Conservation (phyloP, 169 alveolate species). For the Plasmodium gonderi region DNA sequence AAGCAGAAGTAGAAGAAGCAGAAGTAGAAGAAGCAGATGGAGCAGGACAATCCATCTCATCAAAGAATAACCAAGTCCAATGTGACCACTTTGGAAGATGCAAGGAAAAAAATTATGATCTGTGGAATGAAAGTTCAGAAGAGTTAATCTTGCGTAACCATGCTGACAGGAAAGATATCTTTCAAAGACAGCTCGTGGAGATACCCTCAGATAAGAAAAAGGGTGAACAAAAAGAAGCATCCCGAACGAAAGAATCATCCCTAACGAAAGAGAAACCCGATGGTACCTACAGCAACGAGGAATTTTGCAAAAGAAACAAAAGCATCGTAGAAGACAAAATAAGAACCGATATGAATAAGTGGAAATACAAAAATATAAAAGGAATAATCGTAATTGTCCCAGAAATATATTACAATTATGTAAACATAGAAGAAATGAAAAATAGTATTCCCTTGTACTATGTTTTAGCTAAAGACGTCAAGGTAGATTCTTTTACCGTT, state of each 20-base stretch:
- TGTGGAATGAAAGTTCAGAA: too few relatives aligned
- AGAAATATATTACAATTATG: conserved; percentile 50
- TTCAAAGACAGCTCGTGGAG: not conserved
- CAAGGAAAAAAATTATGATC: not conserved
- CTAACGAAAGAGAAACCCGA: not conserved
- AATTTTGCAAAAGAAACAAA: not conserved
- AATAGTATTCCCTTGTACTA: conserved; percentile 29
- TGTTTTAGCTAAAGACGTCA: conserved; percentile 31
- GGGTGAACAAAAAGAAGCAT: not conserved
- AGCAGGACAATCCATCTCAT: not conserved
- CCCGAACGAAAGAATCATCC: not conserved
- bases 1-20: not conserved
- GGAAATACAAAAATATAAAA: conserved; percentile 46
- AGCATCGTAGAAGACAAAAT: conserved; percentile 7
- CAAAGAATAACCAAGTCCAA: not conserved
- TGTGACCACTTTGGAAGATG: not conserved
- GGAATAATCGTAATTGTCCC: conserved; percentile 53
- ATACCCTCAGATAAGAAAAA: not conserved
- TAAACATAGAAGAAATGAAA: conserved; percentile 33
- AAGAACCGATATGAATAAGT: not conserved
- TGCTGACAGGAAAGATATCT: not conserved
- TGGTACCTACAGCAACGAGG: not conserved
- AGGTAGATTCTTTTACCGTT: conserved; percentile 43
- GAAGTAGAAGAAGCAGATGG: not conserved
- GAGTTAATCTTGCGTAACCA: too few relatives aligned